Evolutionary conservation across 2,329 filamentous ascomycete species (phyloP), one percentile per base, ranked within the genome.

Genomic region (Epicoccum sorghinum): DNA sequence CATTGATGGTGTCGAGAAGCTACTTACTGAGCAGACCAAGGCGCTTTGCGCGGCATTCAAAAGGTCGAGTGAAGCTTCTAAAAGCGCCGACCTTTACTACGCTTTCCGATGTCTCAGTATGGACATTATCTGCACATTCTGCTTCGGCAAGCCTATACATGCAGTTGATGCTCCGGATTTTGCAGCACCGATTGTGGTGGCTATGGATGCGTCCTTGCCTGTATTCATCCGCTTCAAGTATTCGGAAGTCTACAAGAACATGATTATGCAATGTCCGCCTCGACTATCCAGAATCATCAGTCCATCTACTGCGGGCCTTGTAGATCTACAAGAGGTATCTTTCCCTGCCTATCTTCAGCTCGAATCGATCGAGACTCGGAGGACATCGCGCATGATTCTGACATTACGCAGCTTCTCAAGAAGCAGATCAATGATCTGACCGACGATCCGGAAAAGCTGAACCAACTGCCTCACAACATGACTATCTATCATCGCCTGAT

Each of bases 161-260:
- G 74, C 75, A 7, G 64, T 79, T 38, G 70, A 74, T 13, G 68
- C 66, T 3, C 69, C 74, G 10, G 72, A 70, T 30, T 79, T 80
- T 52, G 60, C 70, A 35, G 74, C 75, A 8, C 77, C 78, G 0
- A 74, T 79, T 23, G 65, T 80, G 1, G 59, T 70, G n/a, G 74
- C 75, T 2, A 76, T 80, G 70, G 73, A 79, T 47, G 68, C 69
- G 3, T 65, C 70, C 4, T 49, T 73, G 6, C 66, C 70, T 0
- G 64, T 71, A 14, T 72, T 75, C 46, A 58, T 74, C 25, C 43
- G 73, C 30, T 76, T 79, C 59, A 77, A 76, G 44, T 74, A 80
- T 58, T 77, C 77, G 18, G 58, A 69, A 4, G 27, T 67, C 7
- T 69, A 72, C 52, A 74, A 75, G 41, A 68, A 69, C 36, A 65